Evolutionary conservation across 148 eudicot genomes (phyloP).

Genomic region (Cornus florida): DNA sequence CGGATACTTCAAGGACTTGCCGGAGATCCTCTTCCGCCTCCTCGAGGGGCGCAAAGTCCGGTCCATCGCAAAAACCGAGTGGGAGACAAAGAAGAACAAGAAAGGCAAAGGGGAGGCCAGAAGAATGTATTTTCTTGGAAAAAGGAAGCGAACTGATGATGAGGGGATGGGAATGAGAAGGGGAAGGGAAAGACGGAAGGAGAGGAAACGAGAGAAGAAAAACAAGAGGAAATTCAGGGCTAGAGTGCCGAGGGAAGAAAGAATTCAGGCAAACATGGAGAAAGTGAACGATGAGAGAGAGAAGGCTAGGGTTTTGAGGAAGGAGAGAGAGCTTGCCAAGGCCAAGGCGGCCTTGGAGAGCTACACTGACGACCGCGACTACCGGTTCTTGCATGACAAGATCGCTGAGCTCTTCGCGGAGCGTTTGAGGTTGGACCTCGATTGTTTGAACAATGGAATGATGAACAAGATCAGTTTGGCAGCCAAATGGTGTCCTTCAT

Average conservation of each 20-base stretch:
- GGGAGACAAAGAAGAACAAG: no score
- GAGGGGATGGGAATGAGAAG: no score
- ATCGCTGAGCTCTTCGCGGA: conserved; percentile 23
- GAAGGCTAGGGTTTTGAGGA: conserved; percentile 21
- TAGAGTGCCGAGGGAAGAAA: no score
- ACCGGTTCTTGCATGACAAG: conserved; percentile 24
- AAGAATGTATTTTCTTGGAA: background rate
- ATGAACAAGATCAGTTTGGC: conserved; percentile 23
- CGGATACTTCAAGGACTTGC: conserved; percentile 22
- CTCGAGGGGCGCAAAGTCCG: conserved; percentile 12
- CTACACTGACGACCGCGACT: conserved; percentile 22
- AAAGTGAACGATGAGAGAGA: background rate
- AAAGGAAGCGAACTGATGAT: background rate
- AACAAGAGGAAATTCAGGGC: background rate
- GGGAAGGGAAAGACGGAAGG: background rate
- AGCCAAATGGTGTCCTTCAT: conserved; percentile 37
- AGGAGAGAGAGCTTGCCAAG: conserved; percentile 15
- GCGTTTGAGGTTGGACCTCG: conserved; percentile 22
- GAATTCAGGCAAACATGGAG: no score
- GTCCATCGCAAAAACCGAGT: no score
- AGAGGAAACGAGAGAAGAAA: background rate
- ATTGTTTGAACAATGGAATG: conserved; percentile 16
- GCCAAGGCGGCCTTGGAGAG: conserved; percentile 16
- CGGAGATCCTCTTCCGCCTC: conserved; percentile 16
- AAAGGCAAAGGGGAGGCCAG: no score